These are phyloP conservation scores for Scutellaria minor DNA, from an alignment of 257 asterid genomes.

Conservation along the genomic window DNA sequence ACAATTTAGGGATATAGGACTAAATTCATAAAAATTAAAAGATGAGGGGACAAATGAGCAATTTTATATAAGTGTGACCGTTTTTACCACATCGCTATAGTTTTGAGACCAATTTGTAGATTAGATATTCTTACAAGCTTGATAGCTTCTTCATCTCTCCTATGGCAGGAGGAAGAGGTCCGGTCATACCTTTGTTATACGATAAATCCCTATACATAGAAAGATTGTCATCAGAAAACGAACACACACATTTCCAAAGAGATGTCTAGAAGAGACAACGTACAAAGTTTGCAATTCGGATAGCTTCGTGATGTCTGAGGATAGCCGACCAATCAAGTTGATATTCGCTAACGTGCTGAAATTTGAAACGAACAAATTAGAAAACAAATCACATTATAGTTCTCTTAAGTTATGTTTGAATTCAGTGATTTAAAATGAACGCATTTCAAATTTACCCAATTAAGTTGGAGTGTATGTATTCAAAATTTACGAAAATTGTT, in stretches of 20 bases:
- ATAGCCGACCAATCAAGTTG: constrained; percentile 59
- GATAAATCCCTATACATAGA: constrained; percentile 71
- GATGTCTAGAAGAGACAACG: constrained; percentile 33
- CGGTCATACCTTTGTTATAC: constrained; percentile 67
- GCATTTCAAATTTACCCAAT: too few species aligned
- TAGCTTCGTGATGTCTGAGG: constrained; percentile 66
- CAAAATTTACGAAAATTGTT: too few species aligned
- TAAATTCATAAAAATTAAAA: too few species aligned
- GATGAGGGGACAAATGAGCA: too few species aligned
- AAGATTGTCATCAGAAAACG: constrained; percentile 20
- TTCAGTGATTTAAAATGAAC: too few species aligned
- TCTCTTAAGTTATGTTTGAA: too few species aligned
- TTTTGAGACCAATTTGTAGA: too few species aligned
- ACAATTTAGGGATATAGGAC: too few species aligned
- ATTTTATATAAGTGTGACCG: too few species aligned
- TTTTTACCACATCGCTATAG: too few species aligned
- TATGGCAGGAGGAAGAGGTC: constrained; percentile 70
- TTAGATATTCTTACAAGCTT: constrained; percentile 62
- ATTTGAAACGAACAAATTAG: constrained; percentile 20
- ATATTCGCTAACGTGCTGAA: constrained; percentile 72
- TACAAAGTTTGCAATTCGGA: constrained; percentile 79
- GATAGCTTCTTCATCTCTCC: constrained; percentile 65
- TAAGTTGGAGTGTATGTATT: too few species aligned
- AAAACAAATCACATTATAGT: too few species aligned
- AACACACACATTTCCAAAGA: background rate